These are phyloP conservation scores for Alternaria novae-zelandiae DNA, from an alignment of 2,329 filamentous ascomycete species.

Conservation along the genomic window DNA sequence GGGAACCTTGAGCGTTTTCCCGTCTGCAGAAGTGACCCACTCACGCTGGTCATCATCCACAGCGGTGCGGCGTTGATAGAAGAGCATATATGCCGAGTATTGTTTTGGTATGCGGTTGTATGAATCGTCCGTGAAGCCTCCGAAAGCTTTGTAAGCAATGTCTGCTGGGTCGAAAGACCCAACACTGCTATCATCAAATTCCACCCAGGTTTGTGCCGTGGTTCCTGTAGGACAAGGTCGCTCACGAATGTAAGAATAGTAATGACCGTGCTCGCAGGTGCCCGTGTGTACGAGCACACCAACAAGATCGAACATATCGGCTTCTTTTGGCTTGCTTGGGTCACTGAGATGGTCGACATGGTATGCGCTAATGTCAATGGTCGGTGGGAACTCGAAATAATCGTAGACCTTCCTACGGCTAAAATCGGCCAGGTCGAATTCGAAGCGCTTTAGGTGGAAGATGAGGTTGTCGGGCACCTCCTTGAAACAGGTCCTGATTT, in stretches of 20 bases:
- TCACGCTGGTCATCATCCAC: constrained; percentile 53
- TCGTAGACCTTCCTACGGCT: constrained; percentile 94
- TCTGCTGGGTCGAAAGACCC: constrained; percentile 73
- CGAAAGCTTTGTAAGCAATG: constrained; percentile 78
- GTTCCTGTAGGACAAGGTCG: constrained; percentile 63
- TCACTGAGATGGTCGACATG: constrained; percentile 83
- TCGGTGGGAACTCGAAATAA: constrained; percentile 83
- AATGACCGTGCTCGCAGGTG: constrained; percentile 92
- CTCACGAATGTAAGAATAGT: constrained; percentile 94
- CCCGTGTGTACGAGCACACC: constrained; percentile 93
- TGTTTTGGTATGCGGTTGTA: constrained; percentile 39
- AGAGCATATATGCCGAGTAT: constrained; percentile 92
- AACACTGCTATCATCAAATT: constrained; percentile 93
- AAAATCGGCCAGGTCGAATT: constrained; percentile 78
- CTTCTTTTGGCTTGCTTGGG: constrained; percentile 59
- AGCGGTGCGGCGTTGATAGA: constrained; percentile 83
- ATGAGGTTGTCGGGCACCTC: constrained; percentile 93
- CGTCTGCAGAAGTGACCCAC: constrained; percentile 49
- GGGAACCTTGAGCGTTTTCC: constrained; percentile 55
- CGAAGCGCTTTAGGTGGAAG: constrained; percentile 90
- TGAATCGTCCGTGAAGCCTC: constrained; percentile 47
- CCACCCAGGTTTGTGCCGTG: constrained; percentile 70
- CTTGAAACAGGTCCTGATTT: constrained; percentile 78
- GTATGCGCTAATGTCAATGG: constrained; percentile 87
- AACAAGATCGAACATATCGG: constrained; percentile 91